Conservation (phyloP, 805 yeast species). For the Wickerhamiella sergipiensis region DNA sequence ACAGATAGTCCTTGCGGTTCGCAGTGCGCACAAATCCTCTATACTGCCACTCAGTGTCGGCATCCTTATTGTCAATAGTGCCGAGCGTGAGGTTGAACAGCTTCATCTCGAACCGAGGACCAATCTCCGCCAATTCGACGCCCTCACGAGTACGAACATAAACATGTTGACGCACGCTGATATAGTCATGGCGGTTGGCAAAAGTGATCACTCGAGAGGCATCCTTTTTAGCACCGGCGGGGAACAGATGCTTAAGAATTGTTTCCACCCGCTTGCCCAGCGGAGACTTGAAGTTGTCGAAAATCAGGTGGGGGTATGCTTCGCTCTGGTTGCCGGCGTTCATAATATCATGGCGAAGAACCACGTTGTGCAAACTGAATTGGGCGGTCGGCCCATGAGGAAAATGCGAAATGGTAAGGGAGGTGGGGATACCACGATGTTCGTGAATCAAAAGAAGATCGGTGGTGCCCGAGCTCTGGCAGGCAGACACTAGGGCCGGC, state of each 20-base stretch:
- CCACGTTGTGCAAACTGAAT: conserved; percentile 88
- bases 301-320: conserved; percentile 84
- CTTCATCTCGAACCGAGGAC: conserved; percentile 98
- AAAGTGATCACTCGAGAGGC: conserved; percentile 86
- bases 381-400: conserved; percentile 97
- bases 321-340: conserved; percentile 81
- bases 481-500: conserved; percentile 71
- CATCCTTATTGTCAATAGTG: conserved; percentile 86
- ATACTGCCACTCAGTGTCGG: conserved; percentile 95
- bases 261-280: conserved; percentile 74
- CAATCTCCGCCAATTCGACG: conserved; percentile 89
- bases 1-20: conserved; percentile 79
- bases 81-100: conserved; percentile 80
- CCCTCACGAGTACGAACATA: conserved; percentile 78
- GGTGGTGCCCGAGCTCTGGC: conserved; percentile 66
- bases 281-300: conserved; percentile 72
- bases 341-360: conserved; percentile 80
- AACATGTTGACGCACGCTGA: conserved; percentile 89
- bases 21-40: conserved; percentile 92
- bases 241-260: conserved; percentile 76
- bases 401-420: conserved; percentile 81
- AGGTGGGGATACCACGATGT: conserved; percentile 96
- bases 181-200: conserved; percentile 80
- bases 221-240: conserved; percentile 92
- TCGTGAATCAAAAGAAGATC: conserved; percentile 84